phyloP scores from a whole-genome alignment of 1,139 yeast species.

The Zygosaccharomyces sapae region DNA sequence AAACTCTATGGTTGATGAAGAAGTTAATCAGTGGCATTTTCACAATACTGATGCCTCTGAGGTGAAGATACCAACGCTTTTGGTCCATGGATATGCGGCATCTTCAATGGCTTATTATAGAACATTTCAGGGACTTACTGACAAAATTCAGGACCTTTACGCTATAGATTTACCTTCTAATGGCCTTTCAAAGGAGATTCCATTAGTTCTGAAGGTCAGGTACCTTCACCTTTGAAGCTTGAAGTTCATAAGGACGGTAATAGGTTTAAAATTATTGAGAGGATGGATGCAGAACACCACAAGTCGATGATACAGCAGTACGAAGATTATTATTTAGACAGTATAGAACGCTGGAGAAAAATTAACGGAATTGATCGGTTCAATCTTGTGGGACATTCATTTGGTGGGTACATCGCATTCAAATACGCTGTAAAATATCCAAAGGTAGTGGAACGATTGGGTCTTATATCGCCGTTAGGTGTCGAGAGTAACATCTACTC shows the following conservation, averaged over 20 bases:
- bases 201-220: constrained; percentile 13
- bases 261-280: constrained; percentile 16
- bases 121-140: constrained; percentile 54
- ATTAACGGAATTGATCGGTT: constrained; percentile 54
- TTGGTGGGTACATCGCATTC: constrained; percentile 84
- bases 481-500: constrained; percentile 73
- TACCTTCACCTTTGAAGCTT: constrained; percentile 15
- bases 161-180: constrained; percentile 81
- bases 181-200: constrained; percentile 43
- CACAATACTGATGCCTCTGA: constrained; percentile 16
- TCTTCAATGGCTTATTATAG: constrained; percentile 79
- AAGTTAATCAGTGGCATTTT: constrained; percentile 27
- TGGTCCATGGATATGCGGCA: constrained; percentile 90
- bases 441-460: constrained; percentile 54
- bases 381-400: constrained; percentile 81
- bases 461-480: constrained; percentile 87
- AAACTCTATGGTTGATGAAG: constrained; percentile 17
- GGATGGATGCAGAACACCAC: constrained; percentile 16
- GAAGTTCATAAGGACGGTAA: constrained; percentile 11
- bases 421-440: constrained; percentile 78
- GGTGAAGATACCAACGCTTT: constrained; percentile 42
- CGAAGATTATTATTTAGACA: constrained; percentile 72
- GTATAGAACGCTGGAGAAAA: constrained; percentile 80
- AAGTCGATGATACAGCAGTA: constrained; percentile 38
- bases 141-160: constrained; percentile 51